phyloP scores from a whole-genome alignment of 2,329 filamentous ascomycete species.

The Aureobasidium sp. region DNA sequence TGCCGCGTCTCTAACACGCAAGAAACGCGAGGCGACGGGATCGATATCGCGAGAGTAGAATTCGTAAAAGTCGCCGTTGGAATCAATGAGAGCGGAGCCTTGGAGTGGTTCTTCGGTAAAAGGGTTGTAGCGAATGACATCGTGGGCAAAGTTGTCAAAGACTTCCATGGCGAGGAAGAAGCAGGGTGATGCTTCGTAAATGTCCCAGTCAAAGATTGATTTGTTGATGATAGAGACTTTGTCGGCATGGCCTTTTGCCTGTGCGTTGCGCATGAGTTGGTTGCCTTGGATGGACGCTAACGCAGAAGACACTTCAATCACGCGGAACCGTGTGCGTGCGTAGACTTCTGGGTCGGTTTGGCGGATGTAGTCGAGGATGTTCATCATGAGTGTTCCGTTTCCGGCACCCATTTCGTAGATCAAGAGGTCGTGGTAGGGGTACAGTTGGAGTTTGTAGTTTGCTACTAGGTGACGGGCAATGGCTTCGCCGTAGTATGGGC shows the following conservation, averaged over 20 bases:
- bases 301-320: conserved; percentile 87
- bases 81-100: conserved; percentile 79
- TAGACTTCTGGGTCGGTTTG: conserved; percentile 86
- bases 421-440: conserved; percentile 92
- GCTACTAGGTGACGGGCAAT: conserved; percentile 92
- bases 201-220: conserved; percentile 90
- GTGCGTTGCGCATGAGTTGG: conserved; percentile 60
- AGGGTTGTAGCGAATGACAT: conserved; percentile 84
- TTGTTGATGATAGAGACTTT: conserved; percentile 93
- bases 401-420: conserved; percentile 99
- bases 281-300: conserved; percentile 71
- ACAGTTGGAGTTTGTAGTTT: conserved; percentile 91
- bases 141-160: conserved; percentile 97
- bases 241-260: conserved; percentile 66
- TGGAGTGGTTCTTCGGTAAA: conserved; percentile 76
- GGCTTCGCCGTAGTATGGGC: conserved; percentile 92
- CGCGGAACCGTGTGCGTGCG: conserved; percentile 82
- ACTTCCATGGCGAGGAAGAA: conserved; percentile 98
- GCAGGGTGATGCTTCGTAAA: conserved; percentile 82
- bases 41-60: conserved; percentile 81
- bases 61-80: conserved; percentile 83
- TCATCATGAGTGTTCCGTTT: conserved; percentile 95
- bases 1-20: conserved; percentile 77
- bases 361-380: conserved; percentile 94
- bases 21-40: conserved; percentile 71